A percentile compares a stretch with the other conserved stretches of the same genome.
Evolutionary conservation across 768 basidiomycete species (phyloP).

Genomic region (Leccinum rimulosum): DNA sequence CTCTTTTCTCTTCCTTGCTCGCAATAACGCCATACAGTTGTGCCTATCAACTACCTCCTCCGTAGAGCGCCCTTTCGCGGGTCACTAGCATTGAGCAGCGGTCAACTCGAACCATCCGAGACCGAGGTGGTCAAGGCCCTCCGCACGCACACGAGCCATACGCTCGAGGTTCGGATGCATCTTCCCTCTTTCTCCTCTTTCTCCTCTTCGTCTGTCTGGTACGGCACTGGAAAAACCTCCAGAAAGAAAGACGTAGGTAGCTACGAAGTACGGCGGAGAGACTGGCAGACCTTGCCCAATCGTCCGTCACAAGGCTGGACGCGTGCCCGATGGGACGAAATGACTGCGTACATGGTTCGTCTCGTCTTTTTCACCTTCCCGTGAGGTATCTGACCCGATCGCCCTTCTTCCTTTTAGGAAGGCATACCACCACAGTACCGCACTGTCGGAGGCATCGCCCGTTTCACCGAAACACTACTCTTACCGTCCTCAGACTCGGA

Average conservation of each 20-base stretch:
- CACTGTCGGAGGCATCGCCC: conserved; percentile 46
- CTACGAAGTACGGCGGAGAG: conserved; percentile 64
- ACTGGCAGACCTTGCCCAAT: conserved; percentile 33
- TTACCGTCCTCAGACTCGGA: background rate
- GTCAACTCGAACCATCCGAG: conserved; percentile 35
- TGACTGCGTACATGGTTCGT: conserved; percentile 65
- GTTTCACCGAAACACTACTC: conserved; percentile 43
- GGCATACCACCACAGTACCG: conserved; percentile 59
- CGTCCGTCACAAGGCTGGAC: conserved; percentile 26
- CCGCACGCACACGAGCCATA: conserved; percentile 43
- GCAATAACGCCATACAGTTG: conserved; percentile 38
- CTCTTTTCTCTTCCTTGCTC: background rate
- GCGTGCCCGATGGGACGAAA: conserved; percentile 56
- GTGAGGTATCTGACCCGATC: background rate
- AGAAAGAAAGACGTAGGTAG: conserved; percentile 42
- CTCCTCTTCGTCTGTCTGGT: conserved; percentile 40
- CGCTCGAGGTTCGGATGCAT: conserved; percentile 61
- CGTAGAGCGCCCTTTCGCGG: conserved; percentile 33
- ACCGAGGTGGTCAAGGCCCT: conserved; percentile 55
- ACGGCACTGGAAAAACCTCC: conserved; percentile 29
- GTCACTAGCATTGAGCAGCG: conserved; percentile 4
- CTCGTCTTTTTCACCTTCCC: background rate
- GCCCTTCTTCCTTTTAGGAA: conserved; percentile 46
- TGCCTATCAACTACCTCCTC: conserved; percentile 58
- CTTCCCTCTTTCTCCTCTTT: conserved; percentile 34